phyloP scores from a whole-genome alignment of 495 filamentous ascomycete genomes.

The Monascus purpureus region DNA sequence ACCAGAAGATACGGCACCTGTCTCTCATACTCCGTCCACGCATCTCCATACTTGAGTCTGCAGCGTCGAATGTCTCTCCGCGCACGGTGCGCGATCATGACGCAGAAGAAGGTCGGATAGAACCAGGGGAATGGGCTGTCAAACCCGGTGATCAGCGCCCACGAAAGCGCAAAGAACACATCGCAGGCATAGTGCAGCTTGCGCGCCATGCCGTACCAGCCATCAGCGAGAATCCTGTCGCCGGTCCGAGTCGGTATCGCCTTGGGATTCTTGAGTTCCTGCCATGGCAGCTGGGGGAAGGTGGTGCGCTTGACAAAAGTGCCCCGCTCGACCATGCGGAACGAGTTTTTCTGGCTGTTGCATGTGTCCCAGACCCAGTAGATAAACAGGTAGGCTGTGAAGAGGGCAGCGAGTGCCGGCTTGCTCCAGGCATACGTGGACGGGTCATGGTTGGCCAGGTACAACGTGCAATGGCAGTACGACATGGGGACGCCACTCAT shows the following conservation, averaged over 20 bases:
- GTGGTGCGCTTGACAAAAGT: constrained; percentile 54
- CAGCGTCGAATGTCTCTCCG: no score
- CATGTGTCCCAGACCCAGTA: not conserved
- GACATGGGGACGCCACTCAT: constrained; percentile 85
- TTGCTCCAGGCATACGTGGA: constrained; percentile 62
- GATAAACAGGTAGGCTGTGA: constrained; percentile 30
- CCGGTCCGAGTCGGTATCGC: constrained; percentile 61
- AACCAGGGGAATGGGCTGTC: constrained; percentile 46
- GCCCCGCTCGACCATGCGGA: constrained; percentile 67
- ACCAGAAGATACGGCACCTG: no score
- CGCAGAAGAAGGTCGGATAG: no score
- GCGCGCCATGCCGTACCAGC: constrained; percentile 81
- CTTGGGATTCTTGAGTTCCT: constrained; percentile 58
- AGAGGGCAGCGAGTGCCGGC: constrained; percentile 44
- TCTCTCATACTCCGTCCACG: no score
- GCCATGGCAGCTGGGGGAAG: constrained; percentile 86
- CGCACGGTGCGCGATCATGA: no score
- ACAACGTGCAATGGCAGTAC: constrained; percentile 92
- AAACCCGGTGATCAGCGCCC: constrained; percentile 48
- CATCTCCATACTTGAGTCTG: no score
- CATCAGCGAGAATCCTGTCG: constrained; percentile 69
- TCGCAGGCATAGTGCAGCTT: constrained; percentile 92
- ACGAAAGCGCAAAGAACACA: constrained; percentile 59
- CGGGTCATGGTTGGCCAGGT: constrained; percentile 75
- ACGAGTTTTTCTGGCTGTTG: constrained; percentile 84